Percentiles rank a stretch among this genome's conserved stretches.
Conservation (phyloP, 2,329 filamentous ascomycete genomes). For the Sclerotinia minor region DNA sequence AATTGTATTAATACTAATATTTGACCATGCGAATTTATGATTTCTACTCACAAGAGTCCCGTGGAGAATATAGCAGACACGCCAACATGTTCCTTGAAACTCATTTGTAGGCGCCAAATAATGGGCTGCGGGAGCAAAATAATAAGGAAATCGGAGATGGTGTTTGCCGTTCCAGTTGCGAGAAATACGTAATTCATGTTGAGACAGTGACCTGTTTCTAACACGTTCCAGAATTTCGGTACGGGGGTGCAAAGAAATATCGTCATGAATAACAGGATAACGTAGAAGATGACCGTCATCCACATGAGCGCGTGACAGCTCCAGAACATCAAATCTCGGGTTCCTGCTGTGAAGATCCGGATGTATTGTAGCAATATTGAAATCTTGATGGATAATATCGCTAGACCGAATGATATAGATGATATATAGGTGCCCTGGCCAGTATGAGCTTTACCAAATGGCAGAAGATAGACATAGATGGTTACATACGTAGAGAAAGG, state of each 20-base stretch:
- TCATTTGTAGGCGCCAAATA: slow-evolving; percentile 10
- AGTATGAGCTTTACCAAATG: not conserved
- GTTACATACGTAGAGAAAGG: not conserved
- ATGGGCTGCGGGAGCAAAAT: slow-evolving; percentile 4
- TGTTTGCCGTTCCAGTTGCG: not conserved
- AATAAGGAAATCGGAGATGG: slow-evolving; percentile 9
- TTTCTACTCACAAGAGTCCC: slow-evolving; percentile 2
- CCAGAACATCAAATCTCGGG: slow-evolving; percentile 8
- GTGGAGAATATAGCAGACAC: slow-evolving; percentile 13
- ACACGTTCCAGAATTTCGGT: not conserved
- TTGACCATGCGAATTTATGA: rapidly evolving
- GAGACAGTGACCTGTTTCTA: slow-evolving; percentile 4
- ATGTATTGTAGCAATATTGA: slow-evolving; percentile 17
- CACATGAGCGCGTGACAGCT: slow-evolving; percentile 12
- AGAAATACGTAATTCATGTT: not conserved
- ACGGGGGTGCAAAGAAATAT: slow-evolving; percentile 8
- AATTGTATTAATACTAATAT: not conserved
- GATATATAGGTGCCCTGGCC: not conserved
- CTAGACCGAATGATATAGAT: slow-evolving; percentile 14
- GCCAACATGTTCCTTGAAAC: slow-evolving; percentile 11
- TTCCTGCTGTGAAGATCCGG: not conserved
- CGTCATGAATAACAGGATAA: not conserved
- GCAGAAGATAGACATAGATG: no score
- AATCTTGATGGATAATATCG: slow-evolving; percentile 14
- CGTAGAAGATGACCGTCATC: not conserved